Percentiles rank a stretch among this genome's conserved stretches.
These are phyloP conservation scores for Trichoderma atrobrunneum DNA, from an alignment of 2,329 filamentous ascomycete genomes.

Conservation along the genomic window DNA sequence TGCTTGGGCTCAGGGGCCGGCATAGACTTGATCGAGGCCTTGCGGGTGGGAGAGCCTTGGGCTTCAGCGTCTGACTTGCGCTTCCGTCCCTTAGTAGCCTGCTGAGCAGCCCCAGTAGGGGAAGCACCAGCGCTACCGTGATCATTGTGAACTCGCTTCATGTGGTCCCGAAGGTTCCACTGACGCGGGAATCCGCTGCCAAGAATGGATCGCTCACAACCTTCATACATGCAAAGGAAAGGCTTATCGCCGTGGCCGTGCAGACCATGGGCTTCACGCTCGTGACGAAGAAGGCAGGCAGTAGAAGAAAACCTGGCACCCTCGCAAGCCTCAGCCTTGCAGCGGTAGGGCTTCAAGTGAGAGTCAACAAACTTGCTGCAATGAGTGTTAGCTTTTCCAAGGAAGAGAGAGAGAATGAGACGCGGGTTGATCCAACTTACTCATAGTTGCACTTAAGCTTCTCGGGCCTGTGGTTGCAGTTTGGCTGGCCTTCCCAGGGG, in stretches of 20 bases:
- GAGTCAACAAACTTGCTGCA: conserved; percentile 93
- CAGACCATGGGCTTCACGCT: conserved; percentile 92
- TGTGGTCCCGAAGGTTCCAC: conserved; percentile 96
- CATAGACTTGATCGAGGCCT: conserved; percentile 45
- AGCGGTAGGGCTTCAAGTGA: conserved; percentile 92
- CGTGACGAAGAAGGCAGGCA: conserved; percentile 88
- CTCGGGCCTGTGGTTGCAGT: conserved; percentile 86
- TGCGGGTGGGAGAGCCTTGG: conserved; percentile 43
- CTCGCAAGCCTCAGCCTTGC: conserved; percentile 80
- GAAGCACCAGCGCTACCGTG: conserved; percentile 45
- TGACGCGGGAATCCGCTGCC: conserved; percentile 91
- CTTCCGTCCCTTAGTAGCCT: conserved; percentile 53
- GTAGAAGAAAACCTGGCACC: conserved; percentile 91
- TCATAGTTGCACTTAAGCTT: conserved; percentile 99
- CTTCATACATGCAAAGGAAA: conserved; percentile 81
- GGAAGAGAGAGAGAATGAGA: background rate
- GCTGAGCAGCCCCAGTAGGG: conserved; percentile 33
- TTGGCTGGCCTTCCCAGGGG: conserved; percentile 70
- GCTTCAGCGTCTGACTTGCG: conserved; percentile 53
- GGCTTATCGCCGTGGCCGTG: conserved; percentile 93
- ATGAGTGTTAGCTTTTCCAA: background rate
- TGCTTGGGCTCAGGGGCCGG: conserved; percentile 34
- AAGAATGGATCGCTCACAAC: conserved; percentile 76
- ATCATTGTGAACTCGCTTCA: conserved; percentile 86
- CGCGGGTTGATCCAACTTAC: conserved; percentile 53